Conservation (phyloP, 106 monocot species). For the Triglochin maritima region DNA sequence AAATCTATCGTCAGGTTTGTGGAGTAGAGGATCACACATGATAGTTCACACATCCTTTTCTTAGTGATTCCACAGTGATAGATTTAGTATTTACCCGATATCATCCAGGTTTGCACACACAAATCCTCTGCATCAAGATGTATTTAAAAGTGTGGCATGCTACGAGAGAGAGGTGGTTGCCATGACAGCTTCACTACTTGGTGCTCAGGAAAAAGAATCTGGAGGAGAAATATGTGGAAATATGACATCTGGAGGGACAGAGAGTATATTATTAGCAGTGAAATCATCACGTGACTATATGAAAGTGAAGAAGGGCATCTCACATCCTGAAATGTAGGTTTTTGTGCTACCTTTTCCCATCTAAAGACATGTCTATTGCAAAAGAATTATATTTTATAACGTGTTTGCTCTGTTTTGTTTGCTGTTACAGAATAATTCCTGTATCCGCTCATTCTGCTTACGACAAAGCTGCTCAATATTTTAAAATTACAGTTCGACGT, state of each 20-base stretch:
- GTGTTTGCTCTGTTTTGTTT: not conserved
- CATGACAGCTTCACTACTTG: conserved; percentile 91
- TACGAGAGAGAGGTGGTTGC: conserved; percentile 92
- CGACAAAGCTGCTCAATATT: conserved; percentile 97
- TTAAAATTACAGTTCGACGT: conserved; percentile 78
- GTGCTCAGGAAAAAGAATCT: conserved; percentile 63
- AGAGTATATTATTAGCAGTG: conserved; percentile 95
- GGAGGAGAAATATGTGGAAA: conserved; percentile 98
- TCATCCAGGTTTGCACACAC: conserved; percentile 92
- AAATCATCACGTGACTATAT: conserved; percentile 97
- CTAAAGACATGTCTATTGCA: no score
- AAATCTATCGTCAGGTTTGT: no score
- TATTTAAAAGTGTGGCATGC: conserved; percentile 73
- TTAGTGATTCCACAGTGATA: no score
- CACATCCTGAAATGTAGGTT: conserved; percentile 84
- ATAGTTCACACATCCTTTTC: no score
- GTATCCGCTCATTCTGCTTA: conserved; percentile 99
- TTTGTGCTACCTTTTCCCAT: not conserved
- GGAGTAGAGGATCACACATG: no score
- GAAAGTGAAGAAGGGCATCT: conserved; percentile 74
- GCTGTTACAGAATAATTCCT: conserved; percentile 64
- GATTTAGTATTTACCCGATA: not conserved
- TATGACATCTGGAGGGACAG: conserved; percentile 99
- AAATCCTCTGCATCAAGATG: conserved; percentile 89
- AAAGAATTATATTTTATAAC: no score